phyloP scores from a whole-genome alignment of 345 rosid genomes.

The Sonneratia alba region DNA sequence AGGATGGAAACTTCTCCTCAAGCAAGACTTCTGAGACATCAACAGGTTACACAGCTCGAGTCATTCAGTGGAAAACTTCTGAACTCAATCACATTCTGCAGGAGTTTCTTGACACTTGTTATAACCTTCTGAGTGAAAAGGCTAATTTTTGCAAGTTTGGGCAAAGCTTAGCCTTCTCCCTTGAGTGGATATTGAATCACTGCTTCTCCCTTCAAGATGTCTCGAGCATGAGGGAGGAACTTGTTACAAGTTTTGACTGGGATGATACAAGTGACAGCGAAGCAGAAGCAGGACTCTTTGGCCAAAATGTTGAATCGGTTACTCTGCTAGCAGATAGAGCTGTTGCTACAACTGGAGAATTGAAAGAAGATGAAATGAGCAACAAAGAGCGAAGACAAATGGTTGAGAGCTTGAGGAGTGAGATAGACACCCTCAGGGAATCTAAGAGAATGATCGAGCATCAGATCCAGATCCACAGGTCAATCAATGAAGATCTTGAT shows the following conservation, averaged over 20 bases:
- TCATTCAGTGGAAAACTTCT: conserved; percentile 83
- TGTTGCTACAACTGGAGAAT: conserved; percentile 8
- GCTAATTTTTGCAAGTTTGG: conserved; percentile 47
- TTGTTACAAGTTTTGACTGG: conserved; percentile 58
- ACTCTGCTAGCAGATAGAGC: conserved; percentile 8
- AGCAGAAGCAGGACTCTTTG: conserved; percentile 37
- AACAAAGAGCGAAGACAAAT: conserved; percentile 22
- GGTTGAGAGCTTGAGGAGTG: conserved; percentile 23
- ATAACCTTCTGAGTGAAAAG: conserved; percentile 50
- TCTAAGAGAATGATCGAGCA: conserved; percentile 24
- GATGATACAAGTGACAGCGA: conserved; percentile 57
- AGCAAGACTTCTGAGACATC: conserved; percentile 23
- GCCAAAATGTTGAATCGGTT: conserved; percentile 4
- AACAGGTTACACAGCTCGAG: conserved; percentile 61
- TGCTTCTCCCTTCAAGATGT: conserved; percentile 93
- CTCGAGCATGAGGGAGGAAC: conserved; percentile 73
- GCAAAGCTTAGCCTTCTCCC: conserved; percentile 41
- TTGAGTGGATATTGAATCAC: conserved; percentile 82
- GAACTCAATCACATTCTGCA: conserved; percentile 47
- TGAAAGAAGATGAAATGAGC: conserved; percentile 21
- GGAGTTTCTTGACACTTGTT: conserved; percentile 54
- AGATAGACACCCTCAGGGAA: conserved; percentile 25
- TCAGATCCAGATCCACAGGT: conserved; percentile 28
- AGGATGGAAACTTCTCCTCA: conserved; percentile 30
- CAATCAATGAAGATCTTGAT: conserved; percentile 26